Conservation (phyloP, 495 filamentous ascomycete species). For the Daldinia concentrica region DNA sequence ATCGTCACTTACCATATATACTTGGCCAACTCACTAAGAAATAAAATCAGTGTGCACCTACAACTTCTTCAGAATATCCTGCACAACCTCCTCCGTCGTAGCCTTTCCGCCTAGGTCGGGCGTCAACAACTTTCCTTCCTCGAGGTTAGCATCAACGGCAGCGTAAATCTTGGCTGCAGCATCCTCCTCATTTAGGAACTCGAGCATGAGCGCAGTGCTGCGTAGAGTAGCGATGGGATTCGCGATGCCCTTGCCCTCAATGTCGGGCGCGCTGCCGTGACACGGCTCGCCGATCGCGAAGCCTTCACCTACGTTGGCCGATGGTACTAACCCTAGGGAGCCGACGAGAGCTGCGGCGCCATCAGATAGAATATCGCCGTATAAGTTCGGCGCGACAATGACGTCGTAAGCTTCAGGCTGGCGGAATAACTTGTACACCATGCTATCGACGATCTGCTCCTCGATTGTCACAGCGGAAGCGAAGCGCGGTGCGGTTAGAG, state of each 20-base stretch:
- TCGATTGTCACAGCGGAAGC: conserved; percentile 71
- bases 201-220: conserved; percentile 92
- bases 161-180: conserved; percentile 89
- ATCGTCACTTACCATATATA: not conserved
- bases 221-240: conserved; percentile 96
- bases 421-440: conserved; percentile 99
- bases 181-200: conserved; percentile 86
- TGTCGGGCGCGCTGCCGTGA: conserved; percentile 95
- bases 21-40: not conserved
- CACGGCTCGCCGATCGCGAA: conserved; percentile 99
- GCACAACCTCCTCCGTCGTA: conserved; percentile 85
- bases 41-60: conserved; percentile 44
- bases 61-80: conserved; percentile 87
- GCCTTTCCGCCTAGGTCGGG: conserved; percentile 93
- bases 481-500: conserved; percentile 73
- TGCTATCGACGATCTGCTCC: conserved; percentile 98
- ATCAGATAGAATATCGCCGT: conserved; percentile 96
- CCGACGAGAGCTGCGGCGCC: conserved; percentile 95
- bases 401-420: conserved; percentile 95
- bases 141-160: conserved; percentile 91
- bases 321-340: conserved; percentile 92
- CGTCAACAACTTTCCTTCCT: conserved; percentile 81
- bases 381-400: conserved; percentile 96
- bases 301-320: conserved; percentile 91
- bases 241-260: conserved; percentile 89